Evolutionary conservation across 2,329 filamentous ascomycete genomes (phyloP), one percentile per base, ranked within the genome.

Genomic region (Aspergillus felis): DNA sequence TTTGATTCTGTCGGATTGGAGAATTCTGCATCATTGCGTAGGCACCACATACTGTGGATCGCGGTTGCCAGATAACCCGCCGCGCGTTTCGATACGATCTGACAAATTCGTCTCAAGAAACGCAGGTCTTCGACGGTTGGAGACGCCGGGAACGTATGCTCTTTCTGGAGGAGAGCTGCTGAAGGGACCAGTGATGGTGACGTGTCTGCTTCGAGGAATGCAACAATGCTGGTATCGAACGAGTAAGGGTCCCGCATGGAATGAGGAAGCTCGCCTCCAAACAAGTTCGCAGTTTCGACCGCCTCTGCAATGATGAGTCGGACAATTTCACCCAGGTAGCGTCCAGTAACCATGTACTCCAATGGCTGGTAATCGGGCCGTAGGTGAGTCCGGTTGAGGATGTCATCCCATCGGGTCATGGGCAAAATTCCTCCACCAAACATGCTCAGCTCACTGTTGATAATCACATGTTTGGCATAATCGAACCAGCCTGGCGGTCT

Each of bases 361-460:
- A 87, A 78, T 1, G 85, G 85, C 63, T 88, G 85, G 62, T 87
- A 87, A 70, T 86, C 82, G 0, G 85, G 85, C 9, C 80, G 74
- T 17, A 79, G 66, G 64, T 87, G 85, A 5, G 77, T 78, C 28
- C 74, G 70, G 68, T 87, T 87, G 51, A 88, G 74, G 29, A 78
- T 65, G 7, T 86, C 82, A 61, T 88, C 85, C 84, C 84, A 87
- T 14, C 81, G 76, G 5, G 84, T 86, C 62, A 78, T 80, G 1
- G 84, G 82, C 41, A 86, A 76, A 28, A 86, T 77, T 24, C 80
- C 75, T 32, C 74, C 74, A 57, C 84, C 85, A 61, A 87, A 87
- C 84, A 87, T 87, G 74, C 84, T 86, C 64, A 87, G 75, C 67
- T 88, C 85, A 7, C 82, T 87, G 68, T 88, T 88, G 64, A 87